phyloP scores from a whole-genome alignment of 2,329 filamentous ascomycete species.

The Talaromyces islandicus region DNA sequence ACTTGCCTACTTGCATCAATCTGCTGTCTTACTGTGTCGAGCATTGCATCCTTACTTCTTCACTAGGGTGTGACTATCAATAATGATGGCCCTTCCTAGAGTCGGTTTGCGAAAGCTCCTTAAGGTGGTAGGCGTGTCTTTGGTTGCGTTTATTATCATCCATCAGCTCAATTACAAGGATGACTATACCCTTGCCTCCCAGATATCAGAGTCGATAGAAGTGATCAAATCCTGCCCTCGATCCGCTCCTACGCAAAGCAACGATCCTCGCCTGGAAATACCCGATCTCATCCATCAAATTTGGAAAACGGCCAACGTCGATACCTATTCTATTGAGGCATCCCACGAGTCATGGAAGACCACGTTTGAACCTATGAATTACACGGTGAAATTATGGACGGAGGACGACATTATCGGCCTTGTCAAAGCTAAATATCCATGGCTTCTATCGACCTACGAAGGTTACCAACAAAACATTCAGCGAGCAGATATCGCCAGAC shows the following conservation, averaged over 20 bases:
- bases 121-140: not conserved
- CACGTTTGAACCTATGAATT: conserved; percentile 9
- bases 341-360: conserved; percentile 5
- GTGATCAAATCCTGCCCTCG: not conserved
- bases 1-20: not conserved
- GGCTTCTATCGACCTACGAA: conserved; percentile 14
- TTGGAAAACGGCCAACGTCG: conserved; percentile 13
- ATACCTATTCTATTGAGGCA: conserved; percentile 8
- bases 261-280: conserved; percentile 1
- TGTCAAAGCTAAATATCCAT: conserved; percentile 13
- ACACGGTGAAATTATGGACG: conserved; percentile 17
- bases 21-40: not conserved
- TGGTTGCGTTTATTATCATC: not conserved
- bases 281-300: conserved; percentile 15
- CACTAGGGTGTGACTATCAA: not conserved
- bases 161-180: not conserved
- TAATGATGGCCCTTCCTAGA: not conserved
- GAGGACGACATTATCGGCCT: conserved; percentile 14
- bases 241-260: not conserved
- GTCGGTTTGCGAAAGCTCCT: not conserved
- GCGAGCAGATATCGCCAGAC: conserved; percentile 15
- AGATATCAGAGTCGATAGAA: not conserved
- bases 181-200: not conserved
- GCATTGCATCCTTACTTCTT: not conserved
- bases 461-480: conserved; percentile 16